These are phyloP conservation scores for Aspergillus terreus DNA, from an alignment of 2,329 filamentous ascomycete genomes.

Conservation along the genomic window DNA sequence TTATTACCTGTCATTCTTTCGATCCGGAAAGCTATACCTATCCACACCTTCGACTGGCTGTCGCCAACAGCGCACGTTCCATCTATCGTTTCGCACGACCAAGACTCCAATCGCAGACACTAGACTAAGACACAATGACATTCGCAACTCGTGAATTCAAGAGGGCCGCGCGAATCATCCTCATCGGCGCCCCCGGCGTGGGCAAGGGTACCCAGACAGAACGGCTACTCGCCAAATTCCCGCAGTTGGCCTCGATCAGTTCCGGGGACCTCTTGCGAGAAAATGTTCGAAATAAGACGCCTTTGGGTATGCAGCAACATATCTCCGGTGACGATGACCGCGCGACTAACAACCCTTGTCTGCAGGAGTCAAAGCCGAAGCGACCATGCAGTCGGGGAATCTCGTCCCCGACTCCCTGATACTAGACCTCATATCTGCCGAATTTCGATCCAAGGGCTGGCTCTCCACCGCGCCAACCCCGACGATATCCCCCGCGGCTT, in stretches of 20 bases:
- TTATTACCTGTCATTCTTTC: background rate
- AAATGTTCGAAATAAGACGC: constrained; percentile 86
- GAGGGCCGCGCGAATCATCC: constrained; percentile 84
- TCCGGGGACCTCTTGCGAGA: constrained; percentile 88
- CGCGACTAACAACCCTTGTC: constrained; percentile 2
- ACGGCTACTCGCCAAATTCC: constrained; percentile 78
- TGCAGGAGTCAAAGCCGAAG: constrained; percentile 83
- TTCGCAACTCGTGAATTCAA: constrained; percentile 54
- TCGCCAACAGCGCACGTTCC: background rate
- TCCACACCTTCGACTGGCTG: background rate
- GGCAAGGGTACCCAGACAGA: constrained; percentile 96
- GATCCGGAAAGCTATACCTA: background rate
- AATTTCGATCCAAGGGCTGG: constrained; percentile 83
- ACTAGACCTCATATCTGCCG: constrained; percentile 84
- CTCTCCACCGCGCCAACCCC: constrained; percentile 48
- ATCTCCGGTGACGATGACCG: background rate
- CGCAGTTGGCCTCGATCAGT: constrained; percentile 85
- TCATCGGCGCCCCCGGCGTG: constrained; percentile 92
- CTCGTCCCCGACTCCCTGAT: constrained; percentile 93
- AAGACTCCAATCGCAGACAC: background rate
- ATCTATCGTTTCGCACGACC: background rate
- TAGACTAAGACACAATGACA: constrained; percentile 23
- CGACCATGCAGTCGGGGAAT: constrained; percentile 78
- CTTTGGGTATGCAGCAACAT: constrained; percentile 61
- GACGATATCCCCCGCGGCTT: constrained; percentile 69